Evolutionary conservation across 305 asterid genomes (phyloP).

Genomic region (Fraxinus nigra): DNA sequence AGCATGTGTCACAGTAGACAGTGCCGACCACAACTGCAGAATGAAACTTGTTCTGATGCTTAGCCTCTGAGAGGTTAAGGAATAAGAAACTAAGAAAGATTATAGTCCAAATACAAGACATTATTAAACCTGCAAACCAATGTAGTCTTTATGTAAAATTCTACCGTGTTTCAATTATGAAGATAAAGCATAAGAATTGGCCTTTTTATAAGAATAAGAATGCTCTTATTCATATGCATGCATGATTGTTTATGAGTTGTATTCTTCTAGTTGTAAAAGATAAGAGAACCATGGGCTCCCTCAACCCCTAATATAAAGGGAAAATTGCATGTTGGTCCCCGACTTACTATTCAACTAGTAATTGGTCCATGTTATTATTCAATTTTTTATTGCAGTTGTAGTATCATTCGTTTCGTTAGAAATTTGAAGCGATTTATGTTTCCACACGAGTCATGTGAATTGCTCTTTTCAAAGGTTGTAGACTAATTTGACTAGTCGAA

Average conservation of each 20-base stretch:
- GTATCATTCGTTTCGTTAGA: too few species aligned
- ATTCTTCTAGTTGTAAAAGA: not conserved
- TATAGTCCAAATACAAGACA: conserved; percentile 38
- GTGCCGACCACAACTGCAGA: conserved; percentile 69
- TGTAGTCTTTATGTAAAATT: not conserved
- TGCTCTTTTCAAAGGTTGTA: not conserved
- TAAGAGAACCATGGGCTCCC: not conserved
- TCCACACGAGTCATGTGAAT: not conserved
- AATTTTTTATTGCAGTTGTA: too few species aligned
- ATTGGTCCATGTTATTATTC: not conserved
- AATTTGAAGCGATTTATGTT: too few species aligned
- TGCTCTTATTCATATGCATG: not conserved
- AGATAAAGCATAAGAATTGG: conserved; percentile 7
- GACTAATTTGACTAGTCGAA: not conserved
- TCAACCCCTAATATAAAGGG: not conserved
- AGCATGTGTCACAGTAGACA: conserved; percentile 76
- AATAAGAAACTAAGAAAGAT: conserved; percentile 33
- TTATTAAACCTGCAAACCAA: not conserved
- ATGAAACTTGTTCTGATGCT: conserved; percentile 36
- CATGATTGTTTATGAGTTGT: not conserved
- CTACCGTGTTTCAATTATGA: conserved; percentile 14
- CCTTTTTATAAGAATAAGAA: not conserved
- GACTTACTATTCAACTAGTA: not conserved
- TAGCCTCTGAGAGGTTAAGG: conserved; percentile 37
- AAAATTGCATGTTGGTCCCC: not conserved